These are phyloP conservation scores for Sporobolomyces roseus DNA, from an alignment of 768 basidiomycete species.

Conservation along the genomic window DNA sequence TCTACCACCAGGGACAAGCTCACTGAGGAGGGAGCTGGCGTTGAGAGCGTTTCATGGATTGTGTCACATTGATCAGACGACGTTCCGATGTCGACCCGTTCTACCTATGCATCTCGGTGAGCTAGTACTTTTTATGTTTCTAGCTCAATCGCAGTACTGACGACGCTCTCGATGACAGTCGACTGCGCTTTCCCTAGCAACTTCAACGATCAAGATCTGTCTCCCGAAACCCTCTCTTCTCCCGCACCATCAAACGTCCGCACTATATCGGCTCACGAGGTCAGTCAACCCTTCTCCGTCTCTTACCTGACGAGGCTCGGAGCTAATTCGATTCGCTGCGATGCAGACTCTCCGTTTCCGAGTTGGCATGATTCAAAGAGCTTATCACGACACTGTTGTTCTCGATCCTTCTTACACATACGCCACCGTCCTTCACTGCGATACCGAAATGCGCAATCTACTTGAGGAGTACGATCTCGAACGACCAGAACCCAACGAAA, in stretches of 20 bases:
- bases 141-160: no score
- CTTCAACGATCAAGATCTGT: slow-evolving; percentile 23
- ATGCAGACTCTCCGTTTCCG: slow-evolving; percentile 17
- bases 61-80: slow-evolving; percentile 31
- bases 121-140: not conserved
- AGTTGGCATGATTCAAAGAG: slow-evolving; percentile 23
- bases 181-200: slow-evolving; percentile 27
- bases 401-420: slow-evolving; percentile 24
- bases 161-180: slow-evolving; percentile 1
- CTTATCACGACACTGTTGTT: slow-evolving; percentile 20
- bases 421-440: slow-evolving; percentile 9
- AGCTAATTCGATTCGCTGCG: not conserved
- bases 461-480: slow-evolving; percentile 25
- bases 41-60: slow-evolving; percentile 16
- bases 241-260: slow-evolving; percentile 2
- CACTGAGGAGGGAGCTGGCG: slow-evolving; percentile 24
- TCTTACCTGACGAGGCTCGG: not conserved
- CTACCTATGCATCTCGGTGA: slow-evolving; percentile 22
- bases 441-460: slow-evolving; percentile 21
- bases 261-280: slow-evolving; percentile 18
- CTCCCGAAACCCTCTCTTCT: not conserved
- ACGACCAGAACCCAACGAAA: slow-evolving; percentile 21
- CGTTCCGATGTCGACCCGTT: slow-evolving; percentile 23
- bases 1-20: not conserved
- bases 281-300: not conserved